Base-by-base conservation (phyloP, 495 filamentous ascomycete species). In the Trichoderma gamsii region DNA sequence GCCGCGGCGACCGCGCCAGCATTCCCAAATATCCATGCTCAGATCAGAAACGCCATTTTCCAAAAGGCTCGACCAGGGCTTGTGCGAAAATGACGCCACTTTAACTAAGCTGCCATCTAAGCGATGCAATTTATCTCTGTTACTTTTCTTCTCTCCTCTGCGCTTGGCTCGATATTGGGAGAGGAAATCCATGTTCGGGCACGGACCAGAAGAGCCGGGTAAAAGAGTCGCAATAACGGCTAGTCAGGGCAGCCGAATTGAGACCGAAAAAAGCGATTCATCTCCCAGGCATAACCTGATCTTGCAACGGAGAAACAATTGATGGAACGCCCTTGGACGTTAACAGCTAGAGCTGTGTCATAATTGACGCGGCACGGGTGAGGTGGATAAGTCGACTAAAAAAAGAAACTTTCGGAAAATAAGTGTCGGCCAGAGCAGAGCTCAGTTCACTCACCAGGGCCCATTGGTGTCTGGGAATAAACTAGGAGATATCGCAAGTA, bases 211-310 rank as follows among this genome's bases (percentile, higher is more conserved):
- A 32, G 13, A n/a, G 56, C 56, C 56, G 56, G 56, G 23, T 29
- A 61, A 61, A 61, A 29, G 11, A 29, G 56, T 29, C 56, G 56
- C 13, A 61, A 61, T 61, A 29, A 61, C 27, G 25, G 56, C 56
- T 61, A 61, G 56, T 61, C 56, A 61, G 56, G 56, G 56, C 56
- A 61, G 56, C 56, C 56, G 56, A 61, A 25, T 61, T 61, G 56
- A 61, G 56, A 61, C 56, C 56, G 56, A 52, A 61, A 61, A 38
- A 25, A 25, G 13, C 56, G 23, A 61, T 61, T 61, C 56, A 61
- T 27, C 56, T 32, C 56, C 27, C 56, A 61, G 56, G 16, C 56
- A 61, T 61, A 32, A 29, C 56, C 56, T 61, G 56, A 61, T 61
- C 56, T 27, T 61, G 25, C 11, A 12, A 29, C 4, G 56, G 56